Evolutionary conservation across 805 yeast genomes (phyloP), one percentile per base, ranked within the genome.

Genomic region (Yarrowia deformans): DNA sequence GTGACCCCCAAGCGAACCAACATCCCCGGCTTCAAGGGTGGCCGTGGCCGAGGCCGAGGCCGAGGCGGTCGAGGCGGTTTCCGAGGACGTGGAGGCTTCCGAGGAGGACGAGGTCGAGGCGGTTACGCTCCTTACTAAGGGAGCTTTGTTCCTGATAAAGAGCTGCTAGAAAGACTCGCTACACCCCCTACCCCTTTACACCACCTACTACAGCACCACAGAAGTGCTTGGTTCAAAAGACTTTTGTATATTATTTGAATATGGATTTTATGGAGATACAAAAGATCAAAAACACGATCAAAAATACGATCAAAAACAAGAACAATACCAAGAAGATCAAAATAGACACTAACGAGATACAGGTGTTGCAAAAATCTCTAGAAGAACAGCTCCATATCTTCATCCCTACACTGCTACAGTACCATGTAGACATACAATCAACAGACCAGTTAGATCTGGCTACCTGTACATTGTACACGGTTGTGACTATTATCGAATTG

Each of bases 1-100:
- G 95, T 92, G 40, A 81, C 83, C 43, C 88, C 90, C 19, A 91
- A 91, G 77, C 84, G 97, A 74, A 91, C 97, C 2, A 91, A 92
- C 73, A 78, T 91, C 23, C 97, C 96, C 1, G 94, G 94, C 0
- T 81, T 87, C 74, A 79, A 83, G 10, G 84, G 88, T 13, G 84
- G 88, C 12, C 77, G 88, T 8, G 77, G 88, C 35, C 84, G 86
- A 9, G 84, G 85, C 12, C 74, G 84, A 19, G 75, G 83, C 32
- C 72, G 81, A 23, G 73, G 73, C 9, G 50, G 60, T 8, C 70
- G 81, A 61, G 82, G 83, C 1, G 78, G 80, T 2, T 75, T 72
- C 73, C 72, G 85, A 40, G 84, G 84, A 29, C 75, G 81, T 12
- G 78, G 75, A 55, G 81, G 81, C 8, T 75, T 83, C 61, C 75